Evolutionary conservation across 2,329 filamentous ascomycete species (phyloP).

Genomic region (Phaeosphaeria sp.): DNA sequence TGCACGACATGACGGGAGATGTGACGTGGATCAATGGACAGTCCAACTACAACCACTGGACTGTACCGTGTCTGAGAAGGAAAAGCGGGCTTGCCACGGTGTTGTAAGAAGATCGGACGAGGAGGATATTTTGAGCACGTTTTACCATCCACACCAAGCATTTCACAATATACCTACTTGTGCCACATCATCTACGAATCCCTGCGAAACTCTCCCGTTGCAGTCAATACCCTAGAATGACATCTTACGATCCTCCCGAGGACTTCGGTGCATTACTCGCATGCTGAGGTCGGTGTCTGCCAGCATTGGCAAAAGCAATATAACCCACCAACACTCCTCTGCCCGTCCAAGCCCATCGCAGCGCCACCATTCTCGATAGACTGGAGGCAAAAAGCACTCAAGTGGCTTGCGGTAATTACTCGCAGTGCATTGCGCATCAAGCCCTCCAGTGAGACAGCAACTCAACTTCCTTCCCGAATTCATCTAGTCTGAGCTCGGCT

Average conservation of each 20-base stretch:
- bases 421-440: background rate
- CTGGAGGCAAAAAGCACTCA: background rate
- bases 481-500: constrained; percentile 4
- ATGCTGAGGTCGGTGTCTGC: background rate
- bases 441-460: background rate
- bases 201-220: background rate
- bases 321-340: background rate
- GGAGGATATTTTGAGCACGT: background rate
- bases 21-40: background rate
- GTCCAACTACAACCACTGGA: background rate
- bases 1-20: constrained; percentile 6
- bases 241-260: background rate
- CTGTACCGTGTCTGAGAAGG: background rate
- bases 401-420: constrained; percentile 1
- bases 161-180: background rate
- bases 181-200: background rate
- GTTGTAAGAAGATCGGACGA: background rate
- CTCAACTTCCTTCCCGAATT: background rate
- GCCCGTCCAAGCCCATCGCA: background rate
- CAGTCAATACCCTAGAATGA: background rate
- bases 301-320: background rate
- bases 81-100: background rate
- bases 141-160: background rate
- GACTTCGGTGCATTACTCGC: background rate
- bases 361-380: background rate